Conservation (phyloP, 371 early-diverging fungal species). For the Capniomyces stellatus region DNA sequence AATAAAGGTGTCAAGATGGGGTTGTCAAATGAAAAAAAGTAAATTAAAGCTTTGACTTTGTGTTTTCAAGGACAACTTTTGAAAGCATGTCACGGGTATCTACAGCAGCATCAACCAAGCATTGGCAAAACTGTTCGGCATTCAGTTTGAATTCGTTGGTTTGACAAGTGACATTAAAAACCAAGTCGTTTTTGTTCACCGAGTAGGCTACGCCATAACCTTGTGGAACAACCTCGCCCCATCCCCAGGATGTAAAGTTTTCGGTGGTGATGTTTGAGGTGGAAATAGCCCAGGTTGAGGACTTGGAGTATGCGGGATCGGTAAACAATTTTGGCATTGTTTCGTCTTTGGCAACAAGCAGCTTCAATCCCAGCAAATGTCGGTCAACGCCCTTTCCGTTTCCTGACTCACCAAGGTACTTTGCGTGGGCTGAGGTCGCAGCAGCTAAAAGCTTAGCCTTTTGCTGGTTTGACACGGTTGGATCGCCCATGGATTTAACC, state of each 20-base stretch:
- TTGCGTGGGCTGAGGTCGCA: slow-evolving; percentile 57
- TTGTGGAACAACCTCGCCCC: slow-evolving; percentile 91
- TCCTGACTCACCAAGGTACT: slow-evolving; percentile 62
- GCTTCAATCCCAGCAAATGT: slow-evolving; percentile 65
- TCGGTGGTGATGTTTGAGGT: slow-evolving; percentile 85
- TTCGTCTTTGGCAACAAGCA: slow-evolving; percentile 48
- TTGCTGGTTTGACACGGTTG: slow-evolving; percentile 25
- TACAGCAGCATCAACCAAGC: slow-evolving; percentile 48
- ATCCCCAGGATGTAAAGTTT: slow-evolving; percentile 83
- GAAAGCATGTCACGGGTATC: slow-evolving; percentile 58
- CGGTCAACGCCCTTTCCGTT: slow-evolving; percentile 82
- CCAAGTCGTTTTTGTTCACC: slow-evolving; percentile 62
- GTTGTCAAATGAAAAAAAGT: background rate
- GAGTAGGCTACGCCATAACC: slow-evolving; percentile 92
- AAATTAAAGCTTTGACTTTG: slow-evolving; percentile 4
- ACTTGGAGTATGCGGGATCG: slow-evolving; percentile 60
- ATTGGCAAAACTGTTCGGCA: slow-evolving; percentile 36
- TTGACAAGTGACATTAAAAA: slow-evolving; percentile 69
- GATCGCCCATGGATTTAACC: slow-evolving; percentile 71
- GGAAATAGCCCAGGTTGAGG: slow-evolving; percentile 84
- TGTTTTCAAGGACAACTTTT: slow-evolving; percentile 19
- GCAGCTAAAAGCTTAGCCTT: slow-evolving; percentile 48
- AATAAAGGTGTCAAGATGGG: no score
- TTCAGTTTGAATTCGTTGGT: slow-evolving; percentile 28
- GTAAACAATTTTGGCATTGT: slow-evolving; percentile 58